Evolutionary conservation across 2,329 filamentous ascomycete genomes (phyloP), one percentile per base, ranked within the genome.

Genomic region (Verticillium isaacii): DNA sequence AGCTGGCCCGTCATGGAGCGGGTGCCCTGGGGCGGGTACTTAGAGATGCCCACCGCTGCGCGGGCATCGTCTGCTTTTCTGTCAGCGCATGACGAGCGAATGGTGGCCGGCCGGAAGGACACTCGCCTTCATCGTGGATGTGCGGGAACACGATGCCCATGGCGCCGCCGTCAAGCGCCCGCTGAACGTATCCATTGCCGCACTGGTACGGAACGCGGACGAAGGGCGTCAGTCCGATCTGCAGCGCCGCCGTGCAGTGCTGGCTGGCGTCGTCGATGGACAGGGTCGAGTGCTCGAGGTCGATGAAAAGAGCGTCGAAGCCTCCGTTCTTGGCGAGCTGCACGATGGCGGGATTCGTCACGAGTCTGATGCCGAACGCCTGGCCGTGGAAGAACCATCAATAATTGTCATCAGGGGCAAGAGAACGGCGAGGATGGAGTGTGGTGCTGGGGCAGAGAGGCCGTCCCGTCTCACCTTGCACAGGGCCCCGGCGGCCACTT

Each of bases 291-390:
- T 77, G 75, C 63, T 77, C 74, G 7, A 77, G 66, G 39, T 78
- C 75, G 61, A 78, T 75, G 65, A 77, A 77, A 0, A 78, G 64
- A 7, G 71, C 64, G 58, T 77, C 71, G 58, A 70, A 76, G 23
- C 73, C 73, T 2, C 70, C 71, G 29, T 70, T 68, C 61, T 71
- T 70, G 12, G 74, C 75, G 6, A 76, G 62, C 25, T 72, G 68
- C 12, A 75, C 71, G 3, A 76, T 66, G 19, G 70, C 64, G 0
- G 67, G 58, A 19, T 68, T 70, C 1, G 71, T 63, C 1, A 70
- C 62, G 6, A 75, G 60, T 50, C 69, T 70, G 60, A 77, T 71
- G 50, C 70, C 66, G 62, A 73, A 66, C 25, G 66, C 65, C 67
- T 72, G 25, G 0, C 9, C 29, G 29, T 36, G 14, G 34, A 36